A percentile compares a stretch with the other conserved stretches of the same genome.
phyloP scores from a whole-genome alignment of 345 rosid genomes.

The Excoecaria agallocha region DNA sequence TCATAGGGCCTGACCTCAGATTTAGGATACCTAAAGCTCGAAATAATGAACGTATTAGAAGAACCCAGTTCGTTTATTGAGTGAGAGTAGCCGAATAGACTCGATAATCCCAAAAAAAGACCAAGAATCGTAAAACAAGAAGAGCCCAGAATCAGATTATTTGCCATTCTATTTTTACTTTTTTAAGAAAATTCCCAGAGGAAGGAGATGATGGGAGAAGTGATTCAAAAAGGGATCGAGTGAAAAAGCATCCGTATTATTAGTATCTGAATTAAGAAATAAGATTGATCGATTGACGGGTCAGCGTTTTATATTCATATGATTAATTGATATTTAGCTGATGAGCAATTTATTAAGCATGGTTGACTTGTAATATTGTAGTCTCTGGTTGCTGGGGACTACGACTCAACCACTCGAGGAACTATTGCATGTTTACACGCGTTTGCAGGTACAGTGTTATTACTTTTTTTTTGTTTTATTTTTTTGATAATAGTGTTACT shows the following conservation, averaged over 20 bases:
- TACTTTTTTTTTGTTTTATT: too few relatives aligned
- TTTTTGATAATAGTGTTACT: too few relatives aligned
- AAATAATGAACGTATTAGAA: conserved; percentile 41
- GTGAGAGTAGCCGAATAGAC: conserved; percentile 21
- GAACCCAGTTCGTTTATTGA: conserved; percentile 27
- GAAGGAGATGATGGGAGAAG: neutral
- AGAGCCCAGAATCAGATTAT: conserved; percentile 34
- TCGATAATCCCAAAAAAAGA: conserved; percentile 26
- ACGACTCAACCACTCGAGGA: neutral
- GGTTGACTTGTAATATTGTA: neutral
- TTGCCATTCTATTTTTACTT: conserved; percentile 19
- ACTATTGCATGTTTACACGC: neutral
- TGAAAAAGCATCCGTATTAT: neutral
- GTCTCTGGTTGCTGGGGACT: neutral
- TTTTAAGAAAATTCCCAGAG: neutral
- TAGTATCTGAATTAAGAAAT: neutral
- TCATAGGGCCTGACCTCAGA: conserved; percentile 56
- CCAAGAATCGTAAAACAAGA: conserved; percentile 24
- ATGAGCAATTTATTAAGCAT: neutral
- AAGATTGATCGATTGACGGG: neutral
- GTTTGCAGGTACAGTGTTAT: neutral
- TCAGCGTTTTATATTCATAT: neutral
- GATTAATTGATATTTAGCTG: neutral
- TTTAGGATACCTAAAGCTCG: conserved; percentile 70
- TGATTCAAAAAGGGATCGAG: neutral